phyloP scores from a whole-genome alignment of 1,139 yeast species.

The Meyerozyma athensensis region DNA sequence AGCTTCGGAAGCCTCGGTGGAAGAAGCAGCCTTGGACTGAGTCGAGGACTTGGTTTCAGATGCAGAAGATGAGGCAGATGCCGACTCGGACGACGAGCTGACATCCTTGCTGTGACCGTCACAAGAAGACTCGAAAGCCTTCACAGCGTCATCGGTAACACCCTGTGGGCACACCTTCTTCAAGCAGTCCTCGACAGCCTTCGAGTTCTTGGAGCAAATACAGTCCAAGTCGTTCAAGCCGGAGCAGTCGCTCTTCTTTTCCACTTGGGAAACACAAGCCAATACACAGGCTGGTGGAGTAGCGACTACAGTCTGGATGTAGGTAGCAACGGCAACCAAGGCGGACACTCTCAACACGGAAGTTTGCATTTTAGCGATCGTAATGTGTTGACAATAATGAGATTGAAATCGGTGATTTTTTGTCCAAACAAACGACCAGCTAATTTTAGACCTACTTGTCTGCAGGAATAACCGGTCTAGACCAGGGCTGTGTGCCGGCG shows the following conservation, averaged over 20 bases:
- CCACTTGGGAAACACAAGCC: constrained; percentile 78
- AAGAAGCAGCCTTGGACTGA: constrained; percentile 21
- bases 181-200: constrained; percentile 56
- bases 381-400: not conserved
- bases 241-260: constrained; percentile 49
- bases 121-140: constrained; percentile 55
- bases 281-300: constrained; percentile 87
- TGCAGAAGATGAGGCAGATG: constrained; percentile 10
- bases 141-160: constrained; percentile 50
- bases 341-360: constrained; percentile 34
- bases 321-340: constrained; percentile 46
- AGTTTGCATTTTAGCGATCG: constrained; percentile 7
- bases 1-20: constrained; percentile 27
- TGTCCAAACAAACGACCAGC: constrained; percentile 4
- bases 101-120: constrained; percentile 25
- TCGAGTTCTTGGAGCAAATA: constrained; percentile 53
- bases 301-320: constrained; percentile 51
- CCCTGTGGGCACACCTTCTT: constrained; percentile 61
- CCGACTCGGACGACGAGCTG: constrained; percentile 7
- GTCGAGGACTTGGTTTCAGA: constrained; percentile 22
- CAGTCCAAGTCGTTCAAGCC: constrained; percentile 61
- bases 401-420: not conserved
- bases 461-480: not conserved
- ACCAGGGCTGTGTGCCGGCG: constrained; percentile 2
- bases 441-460: constrained; percentile 1